Evolutionary conservation across 441 rosid species (phyloP).

Genomic region (Theobroma grandiflorum): DNA sequence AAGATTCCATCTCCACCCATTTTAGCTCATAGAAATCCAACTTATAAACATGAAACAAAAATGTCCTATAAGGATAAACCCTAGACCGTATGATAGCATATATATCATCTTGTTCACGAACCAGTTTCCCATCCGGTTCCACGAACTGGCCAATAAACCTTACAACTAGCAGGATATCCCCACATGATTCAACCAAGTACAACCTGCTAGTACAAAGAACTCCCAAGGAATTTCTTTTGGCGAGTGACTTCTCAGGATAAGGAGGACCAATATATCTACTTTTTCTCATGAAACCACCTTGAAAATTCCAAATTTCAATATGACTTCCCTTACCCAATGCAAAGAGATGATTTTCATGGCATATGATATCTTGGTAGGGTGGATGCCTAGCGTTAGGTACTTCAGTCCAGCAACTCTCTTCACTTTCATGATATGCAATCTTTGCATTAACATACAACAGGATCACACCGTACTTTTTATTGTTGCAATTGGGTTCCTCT

Average conservation of each 20-base stretch:
- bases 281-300: neutral
- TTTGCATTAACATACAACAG: neutral
- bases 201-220: neutral
- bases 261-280: neutral
- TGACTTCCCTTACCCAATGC: neutral
- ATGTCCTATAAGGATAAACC: slow-evolving; percentile 32
- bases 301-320: neutral
- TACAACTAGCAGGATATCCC: neutral
- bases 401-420: neutral
- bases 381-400: neutral
- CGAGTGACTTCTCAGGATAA: neutral
- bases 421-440: neutral
- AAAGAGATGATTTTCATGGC: neutral
- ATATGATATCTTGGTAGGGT: slow-evolving; percentile 5
- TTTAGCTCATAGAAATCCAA: slow-evolving; percentile 22
- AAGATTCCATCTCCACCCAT: slow-evolving; percentile 31
- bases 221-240: neutral
- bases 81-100: slow-evolving; percentile 15
- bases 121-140: slow-evolving; percentile 5
- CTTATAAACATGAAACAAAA: slow-evolving; percentile 32
- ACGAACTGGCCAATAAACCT: neutral
- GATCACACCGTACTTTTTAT: neutral
- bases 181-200: slow-evolving; percentile 12
- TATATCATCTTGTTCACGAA: slow-evolving; percentile 25
- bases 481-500: neutral